Evolutionary conservation across 164 flowering plant genomes (phyloP).

Genomic region (Aristolochia fimbriata): DNA sequence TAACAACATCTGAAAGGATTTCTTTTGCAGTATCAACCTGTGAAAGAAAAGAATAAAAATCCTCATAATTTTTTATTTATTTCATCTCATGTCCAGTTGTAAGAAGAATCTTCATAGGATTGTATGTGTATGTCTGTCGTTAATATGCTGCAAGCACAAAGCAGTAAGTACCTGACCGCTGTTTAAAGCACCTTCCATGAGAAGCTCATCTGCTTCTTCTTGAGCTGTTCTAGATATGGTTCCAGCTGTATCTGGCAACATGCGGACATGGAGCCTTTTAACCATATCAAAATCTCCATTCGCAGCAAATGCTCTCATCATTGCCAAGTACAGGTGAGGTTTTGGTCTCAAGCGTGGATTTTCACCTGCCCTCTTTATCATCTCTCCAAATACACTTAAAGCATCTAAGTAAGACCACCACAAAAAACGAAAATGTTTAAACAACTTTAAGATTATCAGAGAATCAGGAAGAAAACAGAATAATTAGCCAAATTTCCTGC

Average conservation of each 20-base stretch:
- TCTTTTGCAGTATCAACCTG: slow-evolving; percentile 48
- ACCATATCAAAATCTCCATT: slow-evolving; percentile 51
- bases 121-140: no score
- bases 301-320: slow-evolving; percentile 62
- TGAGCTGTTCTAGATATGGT: slow-evolving; percentile 34
- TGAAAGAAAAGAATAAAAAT: slow-evolving; percentile 6
- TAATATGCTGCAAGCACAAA: no score
- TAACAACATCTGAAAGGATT: slow-evolving; percentile 26
- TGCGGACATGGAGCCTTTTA: slow-evolving; percentile 34
- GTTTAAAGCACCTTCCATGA: slow-evolving; percentile 68
- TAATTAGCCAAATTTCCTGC: no score
- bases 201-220: slow-evolving; percentile 67
- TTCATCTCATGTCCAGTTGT: no score
- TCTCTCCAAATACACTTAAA: slow-evolving; percentile 61
- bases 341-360: slow-evolving; percentile 44
- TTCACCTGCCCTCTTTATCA: slow-evolving; percentile 34
- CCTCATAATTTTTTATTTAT: no score
- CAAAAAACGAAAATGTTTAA: no score
- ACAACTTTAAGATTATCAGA: no score
- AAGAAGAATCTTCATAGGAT: no score
- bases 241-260: slow-evolving; percentile 62
- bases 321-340: slow-evolving; percentile 62
- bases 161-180: slow-evolving; percentile 43
- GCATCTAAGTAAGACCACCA: slow-evolving; percentile 28
- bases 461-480: no score